A percentile compares a stretch with the other conserved stretches of the same genome.
These are phyloP conservation scores for Sabuloglossum arenarium DNA, from an alignment of 495 filamentous ascomycete species.

Conservation along the genomic window DNA sequence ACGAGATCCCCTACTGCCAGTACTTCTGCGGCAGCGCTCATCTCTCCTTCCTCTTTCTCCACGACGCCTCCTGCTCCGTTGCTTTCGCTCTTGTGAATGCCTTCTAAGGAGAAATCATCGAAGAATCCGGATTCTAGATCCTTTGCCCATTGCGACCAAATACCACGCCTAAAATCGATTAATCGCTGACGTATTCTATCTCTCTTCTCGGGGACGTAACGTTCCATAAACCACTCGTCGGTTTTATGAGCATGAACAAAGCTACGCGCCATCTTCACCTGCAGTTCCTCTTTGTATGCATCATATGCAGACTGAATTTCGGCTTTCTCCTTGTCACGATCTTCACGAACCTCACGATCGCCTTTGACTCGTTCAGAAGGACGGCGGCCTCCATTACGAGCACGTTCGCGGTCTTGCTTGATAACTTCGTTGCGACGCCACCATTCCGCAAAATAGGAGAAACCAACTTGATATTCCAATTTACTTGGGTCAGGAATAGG, in stretches of 20 bases:
- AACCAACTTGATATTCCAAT: constrained; percentile 83
- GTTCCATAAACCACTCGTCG: constrained; percentile 96
- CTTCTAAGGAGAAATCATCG: constrained; percentile 87
- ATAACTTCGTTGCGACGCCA: constrained; percentile 71
- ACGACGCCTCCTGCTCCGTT: constrained; percentile 70
- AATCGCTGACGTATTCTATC: constrained; percentile 47
- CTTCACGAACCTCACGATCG: constrained; percentile 58
- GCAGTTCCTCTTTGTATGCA: constrained; percentile 79
- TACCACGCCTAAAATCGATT: constrained; percentile 49
- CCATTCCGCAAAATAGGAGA: constrained; percentile 95
- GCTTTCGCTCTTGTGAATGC: constrained; percentile 82
- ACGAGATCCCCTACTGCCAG: constrained; percentile 79
- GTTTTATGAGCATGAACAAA: constrained; percentile 82
- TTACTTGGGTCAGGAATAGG: constrained; percentile 63
- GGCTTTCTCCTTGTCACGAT: constrained; percentile 71
- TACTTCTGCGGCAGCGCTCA: constrained; percentile 74
- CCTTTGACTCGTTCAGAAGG: constrained; percentile 50
- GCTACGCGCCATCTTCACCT: constrained; percentile 67
- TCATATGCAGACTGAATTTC: constrained; percentile 88
- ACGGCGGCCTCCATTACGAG: constrained; percentile 49
- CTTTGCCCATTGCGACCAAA: constrained; percentile 64
- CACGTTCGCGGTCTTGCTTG: constrained; percentile 70
- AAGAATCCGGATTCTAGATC: constrained; percentile 67
- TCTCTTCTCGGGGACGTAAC: constrained; percentile 65
- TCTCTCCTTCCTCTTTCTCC: constrained; percentile 89